Evolutionary conservation across 495 filamentous ascomycete genomes (phyloP), one percentile per base, ranked within the genome.

Genomic region (Glutinoglossum americanum): DNA sequence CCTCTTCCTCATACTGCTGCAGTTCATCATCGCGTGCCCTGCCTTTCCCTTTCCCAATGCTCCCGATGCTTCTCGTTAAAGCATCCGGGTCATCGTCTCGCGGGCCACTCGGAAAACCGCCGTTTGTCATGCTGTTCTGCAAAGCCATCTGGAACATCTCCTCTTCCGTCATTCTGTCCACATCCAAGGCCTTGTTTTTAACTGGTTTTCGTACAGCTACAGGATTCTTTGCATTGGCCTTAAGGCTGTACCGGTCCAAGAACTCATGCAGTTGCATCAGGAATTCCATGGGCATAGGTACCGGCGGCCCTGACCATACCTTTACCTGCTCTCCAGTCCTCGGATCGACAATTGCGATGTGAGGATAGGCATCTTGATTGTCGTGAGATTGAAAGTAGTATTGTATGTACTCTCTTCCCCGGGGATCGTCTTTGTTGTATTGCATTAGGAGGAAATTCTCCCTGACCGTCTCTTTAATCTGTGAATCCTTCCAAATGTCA

Each of bases 271-370:
- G 75, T 60, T 94, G 83, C 68, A 85, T 87, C 54, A 94, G 78
- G 64, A 97, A 96, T 11, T 96, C 92, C 15, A 77, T 64, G 1
- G 88, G 67, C 44, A 77, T 78, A 10, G 89, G 79, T 41, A 86
- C 81, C 19, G 92, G 88, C 17, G 74, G 73, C 1, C 89, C 88
- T 5, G 85, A 88, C 89, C 89, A 96, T 1, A 90, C 80, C 69
- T 98, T 97, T 60, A 97, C 87, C 68, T 96, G 90, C 69, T 97
- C 92, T 44, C 92, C 92, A 7, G 92, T 98, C 41, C 92, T 79
- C 0, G 92, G 92, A 64, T 98, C 92, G 55, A 98, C 79, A 64
- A 98, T 94, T 15, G 88, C 86, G 58, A 96, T 94, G 62, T 96
- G 88, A 6, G 92, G 92, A 67, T 93, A 98, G 21, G 82, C 84